Conservation (phyloP, 139 green algal genomes). For the Haematococcus lacustris region DNA sequence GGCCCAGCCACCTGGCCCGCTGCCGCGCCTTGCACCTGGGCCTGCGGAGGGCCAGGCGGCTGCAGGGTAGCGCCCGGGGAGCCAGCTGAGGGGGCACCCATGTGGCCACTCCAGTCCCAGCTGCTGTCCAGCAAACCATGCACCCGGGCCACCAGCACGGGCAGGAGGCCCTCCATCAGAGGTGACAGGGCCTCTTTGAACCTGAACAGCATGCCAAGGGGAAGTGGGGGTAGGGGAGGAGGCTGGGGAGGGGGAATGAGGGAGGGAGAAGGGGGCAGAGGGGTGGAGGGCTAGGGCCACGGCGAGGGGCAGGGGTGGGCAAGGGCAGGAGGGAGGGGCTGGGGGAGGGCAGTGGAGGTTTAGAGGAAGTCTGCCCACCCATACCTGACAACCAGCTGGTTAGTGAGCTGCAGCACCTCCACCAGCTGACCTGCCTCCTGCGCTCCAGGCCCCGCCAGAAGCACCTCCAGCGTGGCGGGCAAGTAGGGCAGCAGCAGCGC, state of each 20-base stretch:
- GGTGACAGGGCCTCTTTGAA: conserved; percentile 47
- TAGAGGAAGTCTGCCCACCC: too few relatives aligned
- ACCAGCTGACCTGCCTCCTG: conserved; percentile 45
- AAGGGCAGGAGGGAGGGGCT: too few relatives aligned
- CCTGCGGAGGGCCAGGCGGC: conserved; percentile 3
- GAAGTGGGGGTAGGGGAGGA: neutral
- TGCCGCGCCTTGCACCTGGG: conserved; percentile 5
- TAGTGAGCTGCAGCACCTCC: conserved; percentile 61
- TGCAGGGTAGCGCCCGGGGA: too few relatives aligned
- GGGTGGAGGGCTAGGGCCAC: neutral
- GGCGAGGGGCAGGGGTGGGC: neutral
- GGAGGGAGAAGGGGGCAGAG: neutral
- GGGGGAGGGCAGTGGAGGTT: too few relatives aligned
- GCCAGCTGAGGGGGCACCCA: conserved; percentile 11
- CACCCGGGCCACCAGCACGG: conserved; percentile 41
- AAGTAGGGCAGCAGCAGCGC: conserved; percentile 17
- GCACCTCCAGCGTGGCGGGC: conserved; percentile 41
- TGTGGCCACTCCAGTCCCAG: conserved; percentile 75
- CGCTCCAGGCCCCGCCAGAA: conserved; percentile 15
- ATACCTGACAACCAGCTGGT: conserved; percentile 57
- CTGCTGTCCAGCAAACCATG: conserved; percentile 45
- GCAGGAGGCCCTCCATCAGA: conserved; percentile 48
- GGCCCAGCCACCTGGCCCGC: too few relatives aligned
- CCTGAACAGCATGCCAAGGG: conserved; percentile 14
- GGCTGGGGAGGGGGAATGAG: neutral